A percentile compares a stretch with the other conserved stretches of the same genome.
These are phyloP conservation scores for Diospyros lotus DNA, from an alignment of 148 eudicot genomes.

Conservation along the genomic window DNA sequence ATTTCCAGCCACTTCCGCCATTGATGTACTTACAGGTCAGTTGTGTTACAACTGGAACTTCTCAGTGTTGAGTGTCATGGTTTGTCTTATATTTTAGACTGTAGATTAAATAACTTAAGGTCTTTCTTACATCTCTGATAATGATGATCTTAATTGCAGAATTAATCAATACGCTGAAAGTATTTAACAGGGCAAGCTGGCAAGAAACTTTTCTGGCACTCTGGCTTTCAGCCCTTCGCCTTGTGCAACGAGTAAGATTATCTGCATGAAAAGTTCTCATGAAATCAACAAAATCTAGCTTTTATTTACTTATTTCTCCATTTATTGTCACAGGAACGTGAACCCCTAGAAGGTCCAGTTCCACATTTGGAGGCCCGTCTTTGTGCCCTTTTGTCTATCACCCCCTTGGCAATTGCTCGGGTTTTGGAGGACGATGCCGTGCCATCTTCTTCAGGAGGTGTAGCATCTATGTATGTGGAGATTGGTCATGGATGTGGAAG, in stretches of 20 bases:
- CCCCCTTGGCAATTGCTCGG: slow-evolving; percentile 27
- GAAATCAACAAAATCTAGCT: neutral
- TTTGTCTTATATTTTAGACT: neutral
- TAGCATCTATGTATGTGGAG: slow-evolving; percentile 2
- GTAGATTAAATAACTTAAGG: neutral
- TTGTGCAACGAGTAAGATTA: slow-evolving; percentile 28
- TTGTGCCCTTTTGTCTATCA: slow-evolving; percentile 27
- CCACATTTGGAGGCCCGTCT: slow-evolving; percentile 33
- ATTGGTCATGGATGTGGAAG: slow-evolving; percentile 3
- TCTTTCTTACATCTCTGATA: neutral
- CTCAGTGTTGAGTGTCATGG: neutral
- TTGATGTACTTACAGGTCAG: slow-evolving; percentile 25
- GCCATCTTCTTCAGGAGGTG: neutral
- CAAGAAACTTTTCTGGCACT: slow-evolving; percentile 34
- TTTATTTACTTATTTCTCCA: slow-evolving; percentile 9
- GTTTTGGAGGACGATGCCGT: slow-evolving; percentile 18
- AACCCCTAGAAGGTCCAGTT: slow-evolving; percentile 31
- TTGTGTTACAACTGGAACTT: neutral
- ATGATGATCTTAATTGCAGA: slow-evolving; percentile 12
- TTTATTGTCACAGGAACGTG: slow-evolving; percentile 25
- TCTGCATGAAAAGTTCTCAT: neutral
- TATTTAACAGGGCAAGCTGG: slow-evolving; percentile 31
- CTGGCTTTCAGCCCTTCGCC: slow-evolving; percentile 29
- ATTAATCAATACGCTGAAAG: slow-evolving; percentile 18
- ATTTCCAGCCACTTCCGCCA: slow-evolving; percentile 26